Conservation (phyloP, 345 rosid genomes). For the Eucalyptus melliodora region DNA sequence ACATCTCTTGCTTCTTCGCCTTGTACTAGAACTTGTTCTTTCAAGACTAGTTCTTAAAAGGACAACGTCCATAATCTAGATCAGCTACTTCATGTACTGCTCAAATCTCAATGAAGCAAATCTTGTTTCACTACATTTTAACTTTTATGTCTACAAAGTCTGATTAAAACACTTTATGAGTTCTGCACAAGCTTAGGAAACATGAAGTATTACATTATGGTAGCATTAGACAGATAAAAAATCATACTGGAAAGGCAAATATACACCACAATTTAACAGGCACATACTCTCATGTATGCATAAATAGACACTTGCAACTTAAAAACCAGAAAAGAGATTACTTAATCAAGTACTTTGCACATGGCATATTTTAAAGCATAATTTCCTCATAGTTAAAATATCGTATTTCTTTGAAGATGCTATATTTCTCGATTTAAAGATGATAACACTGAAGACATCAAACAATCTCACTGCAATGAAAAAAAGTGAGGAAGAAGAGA, state of each 20-base stretch:
- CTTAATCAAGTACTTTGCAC: too few relatives aligned
- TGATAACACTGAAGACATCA: too few relatives aligned
- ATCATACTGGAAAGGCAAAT: not conserved
- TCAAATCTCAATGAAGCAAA: not conserved
- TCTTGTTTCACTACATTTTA: not conserved
- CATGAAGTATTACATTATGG: too few relatives aligned
- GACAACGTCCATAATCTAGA: not conserved
- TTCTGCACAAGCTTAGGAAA: not conserved
- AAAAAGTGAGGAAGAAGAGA: too few relatives aligned
- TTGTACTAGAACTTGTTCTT: not conserved
- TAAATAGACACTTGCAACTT: not conserved
- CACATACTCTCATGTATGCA: not conserved
- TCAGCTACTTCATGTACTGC: not conserved
- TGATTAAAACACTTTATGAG: not conserved
- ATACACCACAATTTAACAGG: not conserved
- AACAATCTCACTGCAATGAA: too few relatives aligned
- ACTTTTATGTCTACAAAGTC: not conserved
- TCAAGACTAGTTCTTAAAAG: not conserved
- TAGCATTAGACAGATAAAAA: not conserved
- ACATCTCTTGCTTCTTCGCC: not conserved
- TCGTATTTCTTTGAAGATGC: too few relatives aligned
- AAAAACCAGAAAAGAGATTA: not conserved
- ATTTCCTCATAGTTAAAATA: too few relatives aligned
- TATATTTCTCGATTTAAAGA: too few relatives aligned
- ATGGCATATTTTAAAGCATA: too few relatives aligned